Evolutionary conservation across 352 stramenopile genomes (phyloP).

Genomic region (Globisporangium irregulare): DNA sequence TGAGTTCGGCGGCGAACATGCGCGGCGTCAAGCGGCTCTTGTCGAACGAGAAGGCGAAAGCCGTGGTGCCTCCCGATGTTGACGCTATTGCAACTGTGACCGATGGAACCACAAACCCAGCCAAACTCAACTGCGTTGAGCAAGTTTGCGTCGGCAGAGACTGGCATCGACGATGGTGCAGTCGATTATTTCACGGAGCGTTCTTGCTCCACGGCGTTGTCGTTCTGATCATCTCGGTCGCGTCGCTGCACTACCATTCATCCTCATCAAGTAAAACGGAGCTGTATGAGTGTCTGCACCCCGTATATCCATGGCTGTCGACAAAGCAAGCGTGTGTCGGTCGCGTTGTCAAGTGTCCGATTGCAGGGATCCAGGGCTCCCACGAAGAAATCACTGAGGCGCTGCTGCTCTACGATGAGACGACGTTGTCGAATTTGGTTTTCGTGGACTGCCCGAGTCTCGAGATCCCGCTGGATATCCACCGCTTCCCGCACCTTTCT

Average conservation of each 20-base stretch:
- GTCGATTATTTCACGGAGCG: not conserved
- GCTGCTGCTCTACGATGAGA: not conserved
- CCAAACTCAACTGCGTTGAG: not conserved
- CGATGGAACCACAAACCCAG: not conserved
- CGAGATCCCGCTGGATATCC: not conserved
- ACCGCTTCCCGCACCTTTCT: not conserved
- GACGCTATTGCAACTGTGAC: not conserved
- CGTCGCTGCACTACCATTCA: not conserved
- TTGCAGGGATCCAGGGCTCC: not conserved
- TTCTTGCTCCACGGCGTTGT: conserved; percentile 1
- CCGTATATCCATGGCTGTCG: not conserved
- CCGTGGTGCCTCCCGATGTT: not conserved
- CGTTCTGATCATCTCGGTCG: conserved; percentile 4
- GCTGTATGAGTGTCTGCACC: not conserved
- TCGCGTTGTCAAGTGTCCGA: not conserved
- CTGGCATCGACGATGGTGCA: not conserved
- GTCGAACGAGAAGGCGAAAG: not conserved
- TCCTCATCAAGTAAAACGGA: not conserved
- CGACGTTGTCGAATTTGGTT: not conserved
- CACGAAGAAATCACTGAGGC: not conserved
- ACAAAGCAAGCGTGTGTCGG: not conserved
- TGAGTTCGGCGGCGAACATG: conserved; percentile 9
- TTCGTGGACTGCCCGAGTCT: not conserved
- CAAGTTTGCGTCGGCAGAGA: not conserved
- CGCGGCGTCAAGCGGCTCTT: conserved; percentile 17